Conservation (phyloP, 148 eudicot species). For the Rhododendron griersonianum region DNA sequence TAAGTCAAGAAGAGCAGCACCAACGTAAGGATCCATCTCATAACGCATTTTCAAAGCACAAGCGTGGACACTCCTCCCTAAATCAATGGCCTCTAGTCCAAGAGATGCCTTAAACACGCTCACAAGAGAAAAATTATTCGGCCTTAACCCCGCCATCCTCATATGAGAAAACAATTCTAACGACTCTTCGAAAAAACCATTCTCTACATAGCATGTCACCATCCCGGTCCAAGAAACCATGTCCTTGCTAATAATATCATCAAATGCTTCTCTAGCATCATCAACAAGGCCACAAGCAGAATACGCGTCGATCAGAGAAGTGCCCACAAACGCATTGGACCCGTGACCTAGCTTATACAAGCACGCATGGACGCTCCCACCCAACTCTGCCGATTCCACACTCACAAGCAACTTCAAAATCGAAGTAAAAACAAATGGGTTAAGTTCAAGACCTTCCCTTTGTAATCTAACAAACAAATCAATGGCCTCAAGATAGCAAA, state of each 20-base stretch:
- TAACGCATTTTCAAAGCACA: conserved; percentile 57
- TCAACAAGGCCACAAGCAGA: conserved; percentile 53
- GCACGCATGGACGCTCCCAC: conserved; percentile 42
- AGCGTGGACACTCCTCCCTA: conserved; percentile 53
- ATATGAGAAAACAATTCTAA: conserved; percentile 44
- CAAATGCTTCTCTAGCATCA: conserved; percentile 52
- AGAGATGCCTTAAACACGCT: conserved; percentile 73
- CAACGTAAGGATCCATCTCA: conserved; percentile 61
- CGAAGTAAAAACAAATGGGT: conserved; percentile 71
- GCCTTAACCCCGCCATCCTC: conserved; percentile 56
- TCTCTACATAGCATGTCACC: conserved; percentile 73
- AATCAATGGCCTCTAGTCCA: conserved; percentile 44
- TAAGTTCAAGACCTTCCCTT: conserved; percentile 69
- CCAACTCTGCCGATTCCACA: conserved; percentile 46
- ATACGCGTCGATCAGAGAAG: conserved; percentile 74
- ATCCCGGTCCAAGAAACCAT: conserved; percentile 87
- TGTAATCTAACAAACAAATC: conserved; percentile 47
- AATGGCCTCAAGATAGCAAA: conserved; percentile 33
- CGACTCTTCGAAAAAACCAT: conserved; percentile 47
- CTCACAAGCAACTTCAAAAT: conserved; percentile 64
- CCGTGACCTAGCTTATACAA: conserved; percentile 56
- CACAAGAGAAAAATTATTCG: conserved; percentile 68
- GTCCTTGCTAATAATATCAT: conserved; percentile 54
- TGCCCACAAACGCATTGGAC: conserved; percentile 69
- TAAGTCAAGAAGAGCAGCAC: conserved; percentile 65